Base-by-base conservation (phyloP, 1,284 basidiomycete species). In the Ustilago trichophora region DNA sequence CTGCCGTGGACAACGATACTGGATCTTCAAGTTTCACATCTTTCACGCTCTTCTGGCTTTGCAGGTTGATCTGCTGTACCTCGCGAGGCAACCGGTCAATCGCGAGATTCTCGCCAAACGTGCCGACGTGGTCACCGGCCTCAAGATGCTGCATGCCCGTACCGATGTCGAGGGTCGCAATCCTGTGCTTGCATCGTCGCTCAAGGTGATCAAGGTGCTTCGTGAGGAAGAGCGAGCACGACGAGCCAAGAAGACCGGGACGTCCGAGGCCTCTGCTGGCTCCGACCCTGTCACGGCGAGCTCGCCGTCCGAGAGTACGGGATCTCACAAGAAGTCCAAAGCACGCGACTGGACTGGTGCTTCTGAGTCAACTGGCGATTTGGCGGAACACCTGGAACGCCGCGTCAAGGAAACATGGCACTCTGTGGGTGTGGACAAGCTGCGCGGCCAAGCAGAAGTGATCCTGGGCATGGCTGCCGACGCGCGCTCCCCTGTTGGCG, bases 191-290 rank as follows among this genome's bases (percentile, higher is more conserved):
- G 67, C 67, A 12, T 60, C 56, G 5, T 65, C 67, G 48, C 60
- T 70, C 49, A 59, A 70, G 35, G 60, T 70, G 38, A 70, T 70
- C 56, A 70, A 65, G 44, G 56, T 59, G 35, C 62, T 70, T 7
- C 34, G 67, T 6, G 52, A 60, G 37, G 67, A 65, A 16, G 67
- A 70, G 31, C 51, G 38, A 25, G 56, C 67, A 6, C 60, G 67
- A 16, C 31, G 60, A 10, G 24, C 34, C 35, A 51, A 40, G 31
- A 31, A 45, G 13, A 21, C 26, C 3, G 41, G 29, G 15, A 10
- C 22, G 12, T 22, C 37, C 9, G 57, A 34, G 19, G 41, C 27
- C 3, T 36, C 59, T 5, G 31, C 19, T 18, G 36, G 24, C 0
- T 63, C 66, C 25, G 58, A 62, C 1, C 33, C 34, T 18, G 22